A percentile compares a stretch with the other conserved stretches of the same genome.
Evolutionary conservation across 306 rosid genomes (phyloP).

Genomic region (Corylus heterophylla): DNA sequence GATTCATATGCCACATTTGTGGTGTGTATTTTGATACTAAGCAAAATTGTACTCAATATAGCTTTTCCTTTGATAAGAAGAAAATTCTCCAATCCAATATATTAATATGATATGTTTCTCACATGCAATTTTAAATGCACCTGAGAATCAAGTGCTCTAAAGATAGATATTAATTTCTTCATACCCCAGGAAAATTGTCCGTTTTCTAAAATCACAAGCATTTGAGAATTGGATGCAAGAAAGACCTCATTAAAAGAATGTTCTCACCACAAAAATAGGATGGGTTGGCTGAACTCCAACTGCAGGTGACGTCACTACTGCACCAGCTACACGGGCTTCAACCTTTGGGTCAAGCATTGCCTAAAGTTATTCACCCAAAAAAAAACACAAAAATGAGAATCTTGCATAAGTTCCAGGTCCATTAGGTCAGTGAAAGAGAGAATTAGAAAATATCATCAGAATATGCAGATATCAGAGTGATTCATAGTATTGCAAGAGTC

Average conservation of each 20-base stretch:
- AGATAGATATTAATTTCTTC: too few relatives aligned
- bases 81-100: too few relatives aligned
- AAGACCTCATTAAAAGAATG: background rate
- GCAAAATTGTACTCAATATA: background rate
- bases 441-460: background rate
- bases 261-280: constrained; percentile 69
- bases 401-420: background rate
- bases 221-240: background rate
- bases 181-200: too few relatives aligned
- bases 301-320: constrained; percentile 84
- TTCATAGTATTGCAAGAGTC: constrained; percentile 8
- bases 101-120: too few relatives aligned
- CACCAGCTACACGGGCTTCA: constrained; percentile 64
- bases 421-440: background rate
- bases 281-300: constrained; percentile 84
- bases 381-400: background rate
- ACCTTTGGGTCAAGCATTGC: constrained; percentile 74
- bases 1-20: background rate
- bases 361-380: constrained; percentile 35
- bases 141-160: too few relatives aligned
- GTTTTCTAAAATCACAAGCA: background rate
- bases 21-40: background rate
- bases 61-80: too few relatives aligned
- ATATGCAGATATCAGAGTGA: background rate
- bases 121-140: too few relatives aligned